Conservation (phyloP, 768 basidiomycete genomes). For the Hericium alpestre region DNA sequence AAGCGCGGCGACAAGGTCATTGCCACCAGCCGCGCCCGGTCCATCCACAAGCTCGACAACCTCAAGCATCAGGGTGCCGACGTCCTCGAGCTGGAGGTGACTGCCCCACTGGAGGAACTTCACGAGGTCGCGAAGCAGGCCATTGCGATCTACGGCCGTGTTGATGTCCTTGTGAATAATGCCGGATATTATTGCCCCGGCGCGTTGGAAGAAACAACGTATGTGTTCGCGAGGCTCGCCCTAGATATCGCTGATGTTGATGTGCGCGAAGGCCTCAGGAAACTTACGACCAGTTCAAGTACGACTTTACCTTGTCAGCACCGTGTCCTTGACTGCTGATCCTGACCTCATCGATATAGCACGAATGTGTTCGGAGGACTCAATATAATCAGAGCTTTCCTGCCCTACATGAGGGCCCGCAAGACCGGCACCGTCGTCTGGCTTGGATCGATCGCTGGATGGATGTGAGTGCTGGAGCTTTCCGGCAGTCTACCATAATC, state of each 20-base stretch:
- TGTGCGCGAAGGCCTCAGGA: conserved; percentile 13
- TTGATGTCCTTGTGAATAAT: conserved; percentile 14
- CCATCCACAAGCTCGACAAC: conserved; percentile 19
- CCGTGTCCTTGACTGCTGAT: background rate
- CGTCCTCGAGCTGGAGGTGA: conserved; percentile 18
- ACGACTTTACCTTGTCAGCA: background rate
- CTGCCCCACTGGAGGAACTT: conserved; percentile 11
- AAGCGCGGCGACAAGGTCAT: conserved; percentile 14
- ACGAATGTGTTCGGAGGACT: conserved; percentile 15
- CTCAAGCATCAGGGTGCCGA: conserved; percentile 18
- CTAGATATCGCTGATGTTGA: background rate
- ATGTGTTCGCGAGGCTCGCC: background rate
- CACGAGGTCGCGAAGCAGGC: conserved; percentile 14
- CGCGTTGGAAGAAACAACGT: conserved; percentile 15
- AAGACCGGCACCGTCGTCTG: conserved; percentile 12
- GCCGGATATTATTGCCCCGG: conserved; percentile 8
- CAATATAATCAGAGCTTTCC: conserved; percentile 12
- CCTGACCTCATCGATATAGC: background rate
- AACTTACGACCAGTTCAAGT: conserved; percentile 13
- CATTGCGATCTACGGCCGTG: conserved; percentile 9
- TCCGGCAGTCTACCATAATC: background rate
- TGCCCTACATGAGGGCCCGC: conserved; percentile 15
- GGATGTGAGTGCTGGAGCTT: background rate
- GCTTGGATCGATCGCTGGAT: conserved; percentile 10
- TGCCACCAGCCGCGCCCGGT: conserved; percentile 8